phyloP scores from a whole-genome alignment of 306 rosid genomes.

The Malus orientalis region DNA sequence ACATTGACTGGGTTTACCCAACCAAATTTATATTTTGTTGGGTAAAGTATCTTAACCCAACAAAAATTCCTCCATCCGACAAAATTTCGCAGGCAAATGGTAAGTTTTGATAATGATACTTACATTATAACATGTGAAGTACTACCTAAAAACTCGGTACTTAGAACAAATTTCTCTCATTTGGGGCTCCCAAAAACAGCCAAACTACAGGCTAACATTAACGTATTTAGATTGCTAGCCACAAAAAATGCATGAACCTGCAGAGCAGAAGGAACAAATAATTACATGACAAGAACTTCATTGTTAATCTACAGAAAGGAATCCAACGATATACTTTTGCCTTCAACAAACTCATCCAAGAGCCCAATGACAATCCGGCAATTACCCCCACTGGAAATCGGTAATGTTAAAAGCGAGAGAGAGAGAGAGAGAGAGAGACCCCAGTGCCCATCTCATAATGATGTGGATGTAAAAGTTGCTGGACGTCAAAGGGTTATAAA shows the following conservation, averaged over 20 bases:
- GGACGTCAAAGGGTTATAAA: slow-evolving; percentile 35
- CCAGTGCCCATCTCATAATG: slow-evolving; percentile 35
- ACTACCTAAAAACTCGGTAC: too few species aligned
- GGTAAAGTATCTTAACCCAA: too few species aligned
- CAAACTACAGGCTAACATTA: neutral
- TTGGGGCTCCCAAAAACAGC: neutral
- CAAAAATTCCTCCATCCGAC: too few species aligned
- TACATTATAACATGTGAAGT: too few species aligned
- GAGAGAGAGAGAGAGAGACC: neutral
- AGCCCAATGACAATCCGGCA: slow-evolving; percentile 84
- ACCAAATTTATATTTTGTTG: too few species aligned
- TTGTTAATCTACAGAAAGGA: slow-evolving; percentile 4
- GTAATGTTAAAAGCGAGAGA: neutral
- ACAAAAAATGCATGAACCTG: slow-evolving; percentile 84
- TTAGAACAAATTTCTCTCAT: neutral
- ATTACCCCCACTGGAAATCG: slow-evolving; percentile 67
- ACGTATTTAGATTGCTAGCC: neutral
- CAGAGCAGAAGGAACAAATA: slow-evolving; percentile 16
- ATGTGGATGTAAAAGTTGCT: slow-evolving; percentile 34
- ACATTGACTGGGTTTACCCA: too few species aligned
- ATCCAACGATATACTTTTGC: slow-evolving; percentile 56
- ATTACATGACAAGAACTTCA: slow-evolving; percentile 3
- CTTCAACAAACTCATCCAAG: slow-evolving; percentile 66
- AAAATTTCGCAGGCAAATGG: too few species aligned
- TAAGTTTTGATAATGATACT: too few species aligned